phyloP scores from a whole-genome alignment of 1,139 yeast genomes.

The Yarrowia galli region DNA sequence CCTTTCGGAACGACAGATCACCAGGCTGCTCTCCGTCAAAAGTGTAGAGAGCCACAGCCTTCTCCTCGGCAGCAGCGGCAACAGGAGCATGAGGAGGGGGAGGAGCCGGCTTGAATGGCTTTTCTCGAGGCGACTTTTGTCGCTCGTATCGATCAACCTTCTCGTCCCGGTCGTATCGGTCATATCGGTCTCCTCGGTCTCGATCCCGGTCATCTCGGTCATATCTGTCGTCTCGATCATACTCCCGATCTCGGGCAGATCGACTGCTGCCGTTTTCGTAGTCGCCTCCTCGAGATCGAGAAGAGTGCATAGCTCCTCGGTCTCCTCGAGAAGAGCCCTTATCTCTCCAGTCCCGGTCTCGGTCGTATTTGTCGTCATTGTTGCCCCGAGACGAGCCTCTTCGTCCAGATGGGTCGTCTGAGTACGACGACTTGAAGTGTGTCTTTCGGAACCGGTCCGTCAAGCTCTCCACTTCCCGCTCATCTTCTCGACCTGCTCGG shows the following conservation, averaged over 20 bases:
- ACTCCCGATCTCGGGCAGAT: conserved; percentile 34
- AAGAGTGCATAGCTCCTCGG: conserved; percentile 29
- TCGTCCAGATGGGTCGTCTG: conserved; percentile 54
- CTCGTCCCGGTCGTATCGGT: conserved; percentile 18
- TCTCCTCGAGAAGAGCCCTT: conserved; percentile 9
- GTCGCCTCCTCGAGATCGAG: conserved; percentile 14
- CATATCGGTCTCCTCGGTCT: conserved; percentile 14
- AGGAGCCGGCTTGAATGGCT: conserved; percentile 40
- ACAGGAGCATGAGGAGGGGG: conserved; percentile 49
- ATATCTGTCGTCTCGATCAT: conserved; percentile 15
- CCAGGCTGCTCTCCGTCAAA: conserved; percentile 93
- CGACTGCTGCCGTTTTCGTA: conserved; percentile 30
- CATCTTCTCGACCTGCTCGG: conserved; percentile 40
- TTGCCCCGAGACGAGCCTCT: conserved; percentile 60
- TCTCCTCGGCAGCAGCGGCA: conserved; percentile 56
- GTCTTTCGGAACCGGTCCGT: conserved; percentile 51
- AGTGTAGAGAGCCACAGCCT: conserved; percentile 88
- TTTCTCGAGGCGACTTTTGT: conserved; percentile 18
- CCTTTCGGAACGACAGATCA: conserved; percentile 89
- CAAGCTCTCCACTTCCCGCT: conserved; percentile 48
- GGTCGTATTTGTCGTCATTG: conserved; percentile 27
- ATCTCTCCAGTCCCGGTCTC: conserved; percentile 35
- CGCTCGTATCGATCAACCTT: conserved; percentile 38
- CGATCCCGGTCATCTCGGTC: conserved; percentile 25
- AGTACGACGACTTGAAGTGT: conserved; percentile 47